These are phyloP conservation scores for Gnomoniopsis sp. DNA, from an alignment of 2,329 filamentous ascomycete genomes.

Conservation along the genomic window DNA sequence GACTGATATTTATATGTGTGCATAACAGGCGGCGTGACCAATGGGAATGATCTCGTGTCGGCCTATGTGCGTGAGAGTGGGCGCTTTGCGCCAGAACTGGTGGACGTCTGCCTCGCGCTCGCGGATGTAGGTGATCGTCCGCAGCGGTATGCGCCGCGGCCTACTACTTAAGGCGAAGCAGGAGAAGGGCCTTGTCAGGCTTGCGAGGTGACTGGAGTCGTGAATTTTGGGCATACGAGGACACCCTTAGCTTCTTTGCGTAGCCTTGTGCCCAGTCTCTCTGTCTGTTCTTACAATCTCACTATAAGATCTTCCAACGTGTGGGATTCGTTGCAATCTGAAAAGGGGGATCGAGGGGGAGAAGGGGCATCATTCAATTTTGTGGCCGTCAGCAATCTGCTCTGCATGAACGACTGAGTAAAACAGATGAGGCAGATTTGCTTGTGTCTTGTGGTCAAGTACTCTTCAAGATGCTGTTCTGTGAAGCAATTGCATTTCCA, in stretches of 20 bases:
- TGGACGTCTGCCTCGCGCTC: slow-evolving; percentile 40
- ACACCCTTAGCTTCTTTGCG: too few relatives aligned
- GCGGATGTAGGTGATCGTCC: slow-evolving; percentile 47
- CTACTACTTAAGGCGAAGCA: neutral
- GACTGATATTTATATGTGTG: neutral
- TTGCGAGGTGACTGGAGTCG: too few relatives aligned
- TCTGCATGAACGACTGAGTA: too few relatives aligned
- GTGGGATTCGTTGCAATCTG: too few relatives aligned
- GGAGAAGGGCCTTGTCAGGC: too few relatives aligned
- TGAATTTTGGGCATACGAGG: too few relatives aligned
- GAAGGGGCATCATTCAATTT: neutral
- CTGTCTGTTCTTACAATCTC: too few relatives aligned
- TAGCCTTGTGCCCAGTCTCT: too few relatives aligned
- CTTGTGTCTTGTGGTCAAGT: neutral
- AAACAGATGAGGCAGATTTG: too few relatives aligned
- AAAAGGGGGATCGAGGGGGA: neutral
- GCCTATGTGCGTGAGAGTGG: slow-evolving; percentile 45
- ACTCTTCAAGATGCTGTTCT: neutral
- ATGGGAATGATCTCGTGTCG: slow-evolving; percentile 53
- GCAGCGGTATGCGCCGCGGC: slow-evolving; percentile 37
- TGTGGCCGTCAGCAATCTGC: too few relatives aligned
- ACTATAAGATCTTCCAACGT: too few relatives aligned
- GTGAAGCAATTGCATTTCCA: neutral
- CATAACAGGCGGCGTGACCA: slow-evolving; percentile 47
- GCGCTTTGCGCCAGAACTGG: slow-evolving; percentile 40